A percentile compares a stretch with the other conserved stretches of the same genome.
phyloP scores from a whole-genome alignment of 352 stramenopile genomes.

The Hyaloperonospora arabidopsidis region DNA sequence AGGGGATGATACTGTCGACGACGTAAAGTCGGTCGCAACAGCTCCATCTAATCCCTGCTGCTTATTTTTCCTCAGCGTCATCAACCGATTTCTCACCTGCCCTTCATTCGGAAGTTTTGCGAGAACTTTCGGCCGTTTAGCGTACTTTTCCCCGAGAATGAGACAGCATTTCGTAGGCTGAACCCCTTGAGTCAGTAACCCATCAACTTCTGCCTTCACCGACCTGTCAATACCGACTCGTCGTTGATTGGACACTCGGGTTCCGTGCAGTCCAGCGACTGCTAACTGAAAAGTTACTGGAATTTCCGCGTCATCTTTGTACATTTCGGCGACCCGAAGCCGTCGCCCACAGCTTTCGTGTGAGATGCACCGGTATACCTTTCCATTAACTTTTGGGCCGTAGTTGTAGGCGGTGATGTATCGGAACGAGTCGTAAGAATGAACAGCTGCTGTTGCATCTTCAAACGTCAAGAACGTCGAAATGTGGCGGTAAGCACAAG shows the following conservation, averaged over 20 bases:
- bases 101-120: constrained; percentile 16
- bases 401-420: constrained; percentile 27
- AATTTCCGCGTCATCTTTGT: constrained; percentile 19
- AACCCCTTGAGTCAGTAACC: constrained; percentile 6
- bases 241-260: constrained; percentile 10
- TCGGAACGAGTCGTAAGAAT: constrained; percentile 12
- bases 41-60: constrained; percentile 1
- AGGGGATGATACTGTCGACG: background rate
- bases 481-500: constrained; percentile 4
- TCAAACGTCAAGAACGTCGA: constrained; percentile 22
- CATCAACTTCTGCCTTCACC: constrained; percentile 19
- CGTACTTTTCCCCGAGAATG: constrained; percentile 15
- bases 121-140: constrained; percentile 11
- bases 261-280: constrained; percentile 9
- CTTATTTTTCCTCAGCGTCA: constrained; percentile 16
- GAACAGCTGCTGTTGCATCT: constrained; percentile 12
- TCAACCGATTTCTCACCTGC: constrained; percentile 13
- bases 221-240: constrained; percentile 12
- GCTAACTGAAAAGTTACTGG: constrained; percentile 19
- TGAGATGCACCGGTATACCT: constrained; percentile 22
- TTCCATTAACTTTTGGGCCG: constrained; percentile 8
- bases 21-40: background rate
- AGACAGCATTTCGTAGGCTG: constrained; percentile 9
- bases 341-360: constrained; percentile 16
- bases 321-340: constrained; percentile 12